phyloP scores from a whole-genome alignment of 257 asterid genomes.

The Pogostemon cablin region DNA sequence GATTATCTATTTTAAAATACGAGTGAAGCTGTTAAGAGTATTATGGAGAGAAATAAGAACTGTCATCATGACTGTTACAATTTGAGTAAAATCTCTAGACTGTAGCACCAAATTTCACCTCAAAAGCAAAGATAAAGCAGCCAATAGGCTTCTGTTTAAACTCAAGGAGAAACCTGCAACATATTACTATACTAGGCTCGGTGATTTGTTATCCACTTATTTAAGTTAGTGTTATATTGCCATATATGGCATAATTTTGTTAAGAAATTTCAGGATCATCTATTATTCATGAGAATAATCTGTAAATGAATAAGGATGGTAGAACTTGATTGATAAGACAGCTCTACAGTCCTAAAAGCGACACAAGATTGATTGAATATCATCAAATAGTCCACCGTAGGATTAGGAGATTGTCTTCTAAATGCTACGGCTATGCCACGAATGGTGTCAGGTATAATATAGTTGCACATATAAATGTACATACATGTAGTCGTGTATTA shows the following conservation, averaged over 20 bases:
- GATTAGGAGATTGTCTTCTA: conserved; percentile 8
- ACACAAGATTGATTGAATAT: not conserved
- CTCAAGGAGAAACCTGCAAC: not conserved
- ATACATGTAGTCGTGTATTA: not conserved
- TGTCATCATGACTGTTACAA: not conserved
- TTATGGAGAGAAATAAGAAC: not conserved
- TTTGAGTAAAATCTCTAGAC: not conserved
- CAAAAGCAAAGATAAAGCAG: not conserved
- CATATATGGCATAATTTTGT: not conserved
- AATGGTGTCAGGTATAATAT: not conserved
- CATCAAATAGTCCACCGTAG: conserved; percentile 6
- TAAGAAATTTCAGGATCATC: not conserved
- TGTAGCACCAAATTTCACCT: not conserved
- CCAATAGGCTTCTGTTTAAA: not conserved
- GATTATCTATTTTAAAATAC: not conserved
- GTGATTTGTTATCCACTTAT: not conserved
- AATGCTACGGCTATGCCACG: not conserved
- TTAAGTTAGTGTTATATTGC: not conserved
- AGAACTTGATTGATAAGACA: not conserved
- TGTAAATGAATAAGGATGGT: not conserved
- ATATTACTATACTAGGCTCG: not conserved
- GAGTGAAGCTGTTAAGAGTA: not conserved
- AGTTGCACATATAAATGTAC: not conserved
- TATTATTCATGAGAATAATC: not conserved
- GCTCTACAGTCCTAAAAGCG: not conserved